Base-by-base conservation (phyloP, 805 yeast genomes). In the Barnettozyma siamensis region DNA sequence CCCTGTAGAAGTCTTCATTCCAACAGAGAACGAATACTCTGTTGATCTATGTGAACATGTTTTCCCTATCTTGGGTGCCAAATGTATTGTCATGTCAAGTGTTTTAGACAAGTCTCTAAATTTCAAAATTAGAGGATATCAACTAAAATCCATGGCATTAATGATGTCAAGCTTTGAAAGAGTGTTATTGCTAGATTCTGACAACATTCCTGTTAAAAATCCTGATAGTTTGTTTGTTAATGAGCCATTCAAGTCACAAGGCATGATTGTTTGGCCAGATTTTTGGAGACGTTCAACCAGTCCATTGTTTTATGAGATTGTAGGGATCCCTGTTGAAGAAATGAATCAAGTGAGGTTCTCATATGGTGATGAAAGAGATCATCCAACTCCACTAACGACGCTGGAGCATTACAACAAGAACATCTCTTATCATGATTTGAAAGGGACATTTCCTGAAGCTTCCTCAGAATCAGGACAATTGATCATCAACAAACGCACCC, bases 1-100 rank as follows among this genome's bases (percentile, higher is more conserved):
- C 29, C 96, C 96, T 0, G 78, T 88, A 17, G 96, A 88, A 66
- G 83, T 88, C 9, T 72, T 86, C 49, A 76, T 88, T 48, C 94
- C 95, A 8, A 72, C 76, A 30, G 66, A 70, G 17, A 73, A 73
- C 26, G 93, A 84, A 54, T 84, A 77, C 53, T 93, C 86, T 54
- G 70, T 76, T 29, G 83, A 80, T 43, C 69, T 80, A 39, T 88
- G 96, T 62, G 77, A 75, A 18, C 63, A 64, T 8, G 66, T 83
- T 3, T 66, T 86, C 50, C 93, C 94, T 0, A 60, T 80, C n/a
- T 53, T 76, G 41, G 73, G 78, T 44, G 88, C 86, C 1, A 70
- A 66, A 45, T 83, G 93, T 62, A 66, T 82, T 58, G 70, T 19
- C 71, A 77, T 50, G 67, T 73, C 31, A 8, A 63, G 66, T 15